Base-by-base conservation (phyloP, 148 eudicot species). In the Gaultheria prostrata region DNA sequence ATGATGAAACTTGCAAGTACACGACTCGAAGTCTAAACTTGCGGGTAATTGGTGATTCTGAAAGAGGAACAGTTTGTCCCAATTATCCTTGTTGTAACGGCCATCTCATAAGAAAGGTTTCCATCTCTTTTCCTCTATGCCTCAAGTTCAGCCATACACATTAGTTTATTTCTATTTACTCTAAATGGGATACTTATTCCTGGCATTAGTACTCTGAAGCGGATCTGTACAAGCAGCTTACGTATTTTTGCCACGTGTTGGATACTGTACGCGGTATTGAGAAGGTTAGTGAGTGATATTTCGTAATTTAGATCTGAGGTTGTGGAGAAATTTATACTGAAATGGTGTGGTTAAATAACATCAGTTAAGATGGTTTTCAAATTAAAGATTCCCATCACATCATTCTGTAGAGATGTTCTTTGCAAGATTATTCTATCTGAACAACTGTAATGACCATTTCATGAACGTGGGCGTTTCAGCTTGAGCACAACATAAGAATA, bases 1-100 rank as follows among this genome's bases (percentile, higher is more conserved):
- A 97, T 83, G 99, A 97, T 84, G 99, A 95, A 86, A 95, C 98
- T 83, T 97, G 99, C 94, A 97, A 95, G 48, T 93, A 95, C 85
- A 89, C 93, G 15, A 93, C 98, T 17, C 95, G 99, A 46, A 87
- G 94, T 77, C 80, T 97, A 83, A 97, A 97, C 86, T 85, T 97
- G 83, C 92, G 97, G 72, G 96, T 89, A 65, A 21, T 95, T 65
- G 99, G 99, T 50, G 98, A 97, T 82, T 92, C 95, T n/a, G 98
- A 95, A 85, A 89, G 93, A 90, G 99, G 99, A 88, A 93, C 98
- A 26, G 84, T 92, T 77, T 97, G 99, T 89, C 98, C 98, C 81
- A 95, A 95, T 78, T 97, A 97, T 76, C 99, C 99, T 72, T 92
- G 86, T 33, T 97, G 99, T 80, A 95, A 88, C 79, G 99, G 99